A percentile compares a stretch with the other conserved stretches of the same genome.
Conservation (phyloP, 139 green algal species). For the Micromonas commoda region DNA sequence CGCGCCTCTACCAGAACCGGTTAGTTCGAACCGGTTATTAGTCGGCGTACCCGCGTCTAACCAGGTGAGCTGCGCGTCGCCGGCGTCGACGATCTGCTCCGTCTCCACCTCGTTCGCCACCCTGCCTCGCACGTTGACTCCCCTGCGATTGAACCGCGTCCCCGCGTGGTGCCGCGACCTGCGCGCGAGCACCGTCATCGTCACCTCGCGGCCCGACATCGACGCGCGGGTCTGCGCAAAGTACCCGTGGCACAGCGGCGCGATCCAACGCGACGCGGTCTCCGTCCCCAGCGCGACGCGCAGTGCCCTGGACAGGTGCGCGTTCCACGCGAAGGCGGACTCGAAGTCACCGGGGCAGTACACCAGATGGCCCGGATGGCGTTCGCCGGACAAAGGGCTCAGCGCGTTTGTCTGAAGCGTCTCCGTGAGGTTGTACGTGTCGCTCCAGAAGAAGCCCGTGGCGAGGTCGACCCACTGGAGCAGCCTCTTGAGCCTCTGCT, state of each 20-base stretch:
- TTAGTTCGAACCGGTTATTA: background rate
- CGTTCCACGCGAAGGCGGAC: background rate
- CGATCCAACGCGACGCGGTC: background rate
- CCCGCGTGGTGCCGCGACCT: background rate
- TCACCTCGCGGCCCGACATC: background rate
- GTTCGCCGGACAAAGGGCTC: background rate
- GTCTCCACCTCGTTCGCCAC: conserved; percentile 91
- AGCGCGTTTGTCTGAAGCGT: background rate
- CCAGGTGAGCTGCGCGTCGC: no score
- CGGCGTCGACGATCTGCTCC: conserved; percentile 57
- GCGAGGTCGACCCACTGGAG: background rate
- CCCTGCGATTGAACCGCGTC: background rate
- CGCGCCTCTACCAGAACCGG: background rate
- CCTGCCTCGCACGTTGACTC: background rate
- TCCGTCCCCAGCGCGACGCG: background rate
- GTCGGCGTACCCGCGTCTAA: no score
- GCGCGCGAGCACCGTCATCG: background rate
- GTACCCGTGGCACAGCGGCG: background rate
- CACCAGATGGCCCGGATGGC: no score
- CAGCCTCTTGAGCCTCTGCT: background rate
- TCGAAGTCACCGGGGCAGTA: no score
- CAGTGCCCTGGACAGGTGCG: background rate
- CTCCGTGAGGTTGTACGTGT: background rate
- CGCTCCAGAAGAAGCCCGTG: background rate
- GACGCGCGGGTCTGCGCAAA: background rate